Evolutionary conservation across 2,329 filamentous ascomycete species (phyloP), one percentile per base, ranked within the genome.

Genomic region (Penicillium brevicompactum): DNA sequence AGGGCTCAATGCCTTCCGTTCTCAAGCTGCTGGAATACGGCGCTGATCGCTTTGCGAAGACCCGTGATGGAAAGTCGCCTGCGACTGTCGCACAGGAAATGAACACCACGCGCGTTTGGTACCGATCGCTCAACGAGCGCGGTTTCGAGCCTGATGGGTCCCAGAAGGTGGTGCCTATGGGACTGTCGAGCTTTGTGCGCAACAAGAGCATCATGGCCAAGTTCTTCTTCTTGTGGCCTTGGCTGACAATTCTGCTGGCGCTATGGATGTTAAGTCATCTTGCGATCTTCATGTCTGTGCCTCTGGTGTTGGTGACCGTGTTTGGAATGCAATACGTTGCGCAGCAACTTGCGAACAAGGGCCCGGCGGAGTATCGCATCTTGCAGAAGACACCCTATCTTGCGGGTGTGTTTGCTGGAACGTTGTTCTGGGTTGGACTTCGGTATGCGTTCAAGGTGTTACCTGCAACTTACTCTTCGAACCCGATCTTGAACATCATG

Each of bases 1-100:
- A 96, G 76, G 94, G 95, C 11, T 94, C 89, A 46, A 85, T 90
- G 57, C 87, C 87, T 10, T 97, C 92, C 71, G 89, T 99, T 60
- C 87, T 95, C 70, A 97, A 97, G 76, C 81, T 99, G 43, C 84
- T 99, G 64, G 94, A 99, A 78, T 97, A 97, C 72, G 95, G 94
- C 45, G 87, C 92, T 24, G 94, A 99, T 75, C 85, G 94, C 44
- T 97, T 96, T 70, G 91, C 90, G 37, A 89, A 92, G 76, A 97
- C 92, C 27, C 83, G 86, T 51, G 90, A 91, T 45, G 93, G 93
- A 59, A 97, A 99, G 81, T 94, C 92, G 7, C 94, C 94, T 0
- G 84, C 87, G 0, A 84, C 87, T 50, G 95, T 92, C 8, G 93
- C 94, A 1, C 83, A 86, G 64, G 94, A 97, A 73, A 92, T 99